These are phyloP conservation scores for Oryza glumipatula DNA, from an alignment of 176 grass and related monocot species.

Conservation along the genomic window DNA sequence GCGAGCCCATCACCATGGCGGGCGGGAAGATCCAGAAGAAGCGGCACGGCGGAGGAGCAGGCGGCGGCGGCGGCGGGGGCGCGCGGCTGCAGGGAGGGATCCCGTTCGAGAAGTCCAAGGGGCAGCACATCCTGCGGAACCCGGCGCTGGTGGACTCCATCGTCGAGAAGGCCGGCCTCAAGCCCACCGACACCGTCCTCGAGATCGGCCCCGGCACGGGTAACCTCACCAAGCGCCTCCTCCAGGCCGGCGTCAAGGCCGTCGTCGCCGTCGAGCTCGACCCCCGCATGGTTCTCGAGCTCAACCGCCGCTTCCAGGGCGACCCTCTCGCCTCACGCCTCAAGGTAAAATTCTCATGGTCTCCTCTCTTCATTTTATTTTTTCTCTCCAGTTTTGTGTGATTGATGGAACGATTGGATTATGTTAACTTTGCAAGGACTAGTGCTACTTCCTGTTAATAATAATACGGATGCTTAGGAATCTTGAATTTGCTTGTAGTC, in stretches of 20 bases:
- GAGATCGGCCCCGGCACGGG: slow-evolving; percentile 96
- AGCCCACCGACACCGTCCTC: slow-evolving; percentile 89
- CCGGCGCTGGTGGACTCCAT: slow-evolving; percentile 86
- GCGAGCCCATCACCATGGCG: slow-evolving; percentile 43
- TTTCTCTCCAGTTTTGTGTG: background rate
- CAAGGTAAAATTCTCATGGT: slow-evolving; percentile 40
- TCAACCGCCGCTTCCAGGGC: slow-evolving; percentile 86
- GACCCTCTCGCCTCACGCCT: slow-evolving; percentile 68
- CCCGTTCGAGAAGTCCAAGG: slow-evolving; percentile 97
- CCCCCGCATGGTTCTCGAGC: slow-evolving; percentile 94
- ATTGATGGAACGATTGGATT: background rate
- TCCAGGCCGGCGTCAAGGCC: slow-evolving; percentile 80
- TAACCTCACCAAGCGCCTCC: slow-evolving; percentile 92
- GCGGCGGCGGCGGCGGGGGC: slow-evolving; percentile 35
- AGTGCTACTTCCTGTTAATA: background rate
- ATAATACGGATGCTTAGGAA: background rate
- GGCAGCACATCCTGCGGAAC: slow-evolving; percentile 90
- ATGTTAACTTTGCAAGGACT: background rate
- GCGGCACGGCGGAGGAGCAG: slow-evolving; percentile 36
- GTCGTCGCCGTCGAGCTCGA: slow-evolving; percentile 98
- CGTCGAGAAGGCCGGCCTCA: slow-evolving; percentile 84
- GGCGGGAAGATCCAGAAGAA: slow-evolving; percentile 95
- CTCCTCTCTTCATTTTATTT: background rate
- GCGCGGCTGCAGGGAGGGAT: slow-evolving; percentile 68
- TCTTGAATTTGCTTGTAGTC: background rate